Conservation (phyloP, 2,329 filamentous ascomycete species). For the Endothia cerciana region DNA sequence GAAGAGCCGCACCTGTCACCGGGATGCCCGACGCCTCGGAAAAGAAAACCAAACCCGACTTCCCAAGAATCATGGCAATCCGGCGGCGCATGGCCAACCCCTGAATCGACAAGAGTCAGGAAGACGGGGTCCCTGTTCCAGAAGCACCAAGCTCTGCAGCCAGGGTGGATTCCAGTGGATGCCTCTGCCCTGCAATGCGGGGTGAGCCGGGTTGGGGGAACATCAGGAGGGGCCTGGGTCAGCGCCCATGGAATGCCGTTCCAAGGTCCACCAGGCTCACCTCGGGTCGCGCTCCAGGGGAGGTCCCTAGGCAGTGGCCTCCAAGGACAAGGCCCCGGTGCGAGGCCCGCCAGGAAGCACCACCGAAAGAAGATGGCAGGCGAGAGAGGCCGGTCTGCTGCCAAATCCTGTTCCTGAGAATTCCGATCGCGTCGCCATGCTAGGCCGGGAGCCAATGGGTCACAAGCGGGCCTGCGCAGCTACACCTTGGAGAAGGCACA, state of each 20-base stretch:
- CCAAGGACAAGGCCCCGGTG: slow-evolving; percentile 10
- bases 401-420: slow-evolving; percentile 23
- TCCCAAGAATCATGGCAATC: background rate
- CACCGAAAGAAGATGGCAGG: background rate
- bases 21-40: slow-evolving; percentile 15
- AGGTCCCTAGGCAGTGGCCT: background rate
- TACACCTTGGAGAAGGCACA: background rate
- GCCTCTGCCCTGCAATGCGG: slow-evolving; percentile 19
- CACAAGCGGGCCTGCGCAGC: background rate
- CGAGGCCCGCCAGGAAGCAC: too few relatives aligned
- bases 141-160: slow-evolving; percentile 16
- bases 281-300: slow-evolving; percentile 4
- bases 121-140: slow-evolving; percentile 18
- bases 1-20: slow-evolving; percentile 11
- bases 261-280: background rate
- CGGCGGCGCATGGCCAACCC: slow-evolving; percentile 16
- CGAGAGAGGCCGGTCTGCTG: background rate
- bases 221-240: slow-evolving; percentile 13
- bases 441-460: background rate
- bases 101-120: slow-evolving; percentile 24
- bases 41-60: background rate
- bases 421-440: slow-evolving; percentile 23
- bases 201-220: slow-evolving; percentile 25
- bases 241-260: background rate
- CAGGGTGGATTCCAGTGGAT: slow-evolving; percentile 13